phyloP scores from a whole-genome alignment of 1,284 basidiomycete genomes.

The Volvariella volvacea region DNA sequence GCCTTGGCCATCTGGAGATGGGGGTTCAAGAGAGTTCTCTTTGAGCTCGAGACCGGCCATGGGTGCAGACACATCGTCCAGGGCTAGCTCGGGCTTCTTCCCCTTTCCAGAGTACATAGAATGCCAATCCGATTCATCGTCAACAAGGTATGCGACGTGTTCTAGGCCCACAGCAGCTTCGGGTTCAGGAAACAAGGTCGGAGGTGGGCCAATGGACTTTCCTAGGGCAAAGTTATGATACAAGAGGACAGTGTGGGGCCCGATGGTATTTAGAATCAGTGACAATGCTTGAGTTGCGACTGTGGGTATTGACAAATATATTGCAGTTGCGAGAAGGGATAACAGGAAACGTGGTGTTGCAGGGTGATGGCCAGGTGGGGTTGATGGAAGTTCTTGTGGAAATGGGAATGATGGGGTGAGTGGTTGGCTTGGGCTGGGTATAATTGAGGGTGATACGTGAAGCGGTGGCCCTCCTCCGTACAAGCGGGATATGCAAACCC shows the following conservation, averaged over 20 bases:
- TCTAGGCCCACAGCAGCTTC: slow-evolving; percentile 67
- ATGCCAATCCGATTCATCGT: slow-evolving; percentile 18
- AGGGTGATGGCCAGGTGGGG: slow-evolving; percentile 56
- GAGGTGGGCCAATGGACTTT: slow-evolving; percentile 47
- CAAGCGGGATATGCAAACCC: slow-evolving; percentile 76
- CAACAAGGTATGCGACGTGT: slow-evolving; percentile 49
- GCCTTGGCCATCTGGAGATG: background rate
- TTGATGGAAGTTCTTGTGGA: slow-evolving; percentile 20
- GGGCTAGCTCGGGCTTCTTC: background rate
- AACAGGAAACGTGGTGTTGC: slow-evolving; percentile 80
- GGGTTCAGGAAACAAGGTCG: slow-evolving; percentile 37
- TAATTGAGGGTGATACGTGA: slow-evolving; percentile 56
- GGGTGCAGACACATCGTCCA: background rate
- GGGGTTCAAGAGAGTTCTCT: background rate
- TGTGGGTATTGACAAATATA: slow-evolving; percentile 80
- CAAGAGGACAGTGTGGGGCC: slow-evolving; percentile 69
- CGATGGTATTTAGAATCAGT: slow-evolving; percentile 68
- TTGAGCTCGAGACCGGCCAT: background rate
- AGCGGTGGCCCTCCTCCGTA: slow-evolving; percentile 83
- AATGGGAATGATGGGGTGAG: slow-evolving; percentile 59
- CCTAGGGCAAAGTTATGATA: slow-evolving; percentile 87
- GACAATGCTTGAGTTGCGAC: slow-evolving; percentile 72
- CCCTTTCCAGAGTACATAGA: slow-evolving; percentile 1
- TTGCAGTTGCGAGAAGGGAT: slow-evolving; percentile 80
- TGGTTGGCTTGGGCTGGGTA: slow-evolving; percentile 62